A percentile compares a stretch with the other conserved stretches of the same genome.
These are phyloP conservation scores for Toxoplasma gondii DNA, from an alignment of 169 alveolate species.

Conservation along the genomic window DNA sequence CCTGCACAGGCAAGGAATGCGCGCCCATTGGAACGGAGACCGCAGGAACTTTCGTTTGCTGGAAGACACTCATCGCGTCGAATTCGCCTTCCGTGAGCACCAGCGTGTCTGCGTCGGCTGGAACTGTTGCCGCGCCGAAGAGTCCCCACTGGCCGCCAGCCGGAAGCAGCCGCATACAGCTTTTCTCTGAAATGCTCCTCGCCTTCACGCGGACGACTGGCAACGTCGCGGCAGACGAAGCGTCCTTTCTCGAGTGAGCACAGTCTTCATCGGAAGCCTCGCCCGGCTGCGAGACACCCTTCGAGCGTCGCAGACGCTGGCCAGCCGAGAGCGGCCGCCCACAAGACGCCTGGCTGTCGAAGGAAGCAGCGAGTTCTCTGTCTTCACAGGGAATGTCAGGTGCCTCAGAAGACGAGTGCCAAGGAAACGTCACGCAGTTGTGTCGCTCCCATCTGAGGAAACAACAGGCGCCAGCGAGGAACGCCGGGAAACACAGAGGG, in stretches of 20 bases:
- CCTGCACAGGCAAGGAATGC: conserved; percentile 88
- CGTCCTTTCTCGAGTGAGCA: background rate
- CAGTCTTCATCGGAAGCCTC: background rate
- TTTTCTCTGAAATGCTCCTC: conserved; percentile 83
- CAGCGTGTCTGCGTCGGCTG: conserved; percentile 73
- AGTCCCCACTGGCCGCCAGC: conserved; percentile 91
- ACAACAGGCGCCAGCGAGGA: background rate
- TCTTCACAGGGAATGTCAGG: background rate
- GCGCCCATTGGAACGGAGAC: conserved; percentile 96
- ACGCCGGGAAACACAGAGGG: background rate
- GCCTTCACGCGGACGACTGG: conserved; percentile 67
- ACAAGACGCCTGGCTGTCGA: background rate
- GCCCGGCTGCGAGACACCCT: background rate
- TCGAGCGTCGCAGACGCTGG: background rate
- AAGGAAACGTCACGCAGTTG: conserved; percentile 68
- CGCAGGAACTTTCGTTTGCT: conserved; percentile 91
- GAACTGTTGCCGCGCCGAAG: conserved; percentile 87
- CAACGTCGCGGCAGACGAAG: background rate
- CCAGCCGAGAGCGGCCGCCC: background rate
- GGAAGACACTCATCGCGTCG: conserved; percentile 95
- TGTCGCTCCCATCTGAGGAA: conserved; percentile 52
- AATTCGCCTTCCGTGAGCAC: conserved; percentile 96
- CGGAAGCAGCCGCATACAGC: conserved; percentile 87
- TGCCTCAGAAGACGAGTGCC: conserved; percentile 33
- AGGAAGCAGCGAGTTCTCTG: background rate